Evolutionary conservation across 331 rosid genomes (phyloP).

Genomic region (Erythrophleum ivorense): DNA sequence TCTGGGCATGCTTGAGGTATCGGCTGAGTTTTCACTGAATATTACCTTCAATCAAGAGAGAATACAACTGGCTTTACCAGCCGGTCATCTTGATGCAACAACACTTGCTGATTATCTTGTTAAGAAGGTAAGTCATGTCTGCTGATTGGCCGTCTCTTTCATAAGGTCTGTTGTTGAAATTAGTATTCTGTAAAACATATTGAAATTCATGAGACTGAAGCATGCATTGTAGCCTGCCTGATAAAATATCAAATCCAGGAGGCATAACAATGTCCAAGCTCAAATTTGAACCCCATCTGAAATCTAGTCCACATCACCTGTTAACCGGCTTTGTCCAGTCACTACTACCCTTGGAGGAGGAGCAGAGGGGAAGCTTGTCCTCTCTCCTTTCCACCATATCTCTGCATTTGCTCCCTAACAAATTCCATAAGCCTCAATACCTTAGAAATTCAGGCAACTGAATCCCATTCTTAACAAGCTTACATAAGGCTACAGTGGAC

Average conservation of each 20-base stretch:
- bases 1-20: slow-evolving; percentile 96
- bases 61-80: slow-evolving; percentile 84
- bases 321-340: background rate
- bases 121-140: slow-evolving; percentile 65
- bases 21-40: slow-evolving; percentile 88
- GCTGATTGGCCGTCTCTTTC: slow-evolving; percentile 18
- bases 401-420: background rate
- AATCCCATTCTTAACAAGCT: background rate
- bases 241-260: slow-evolving; percentile 12
- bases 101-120: slow-evolving; percentile 98
- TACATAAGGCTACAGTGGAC: slow-evolving; percentile 1
- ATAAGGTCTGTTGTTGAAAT: background rate
- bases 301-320: background rate
- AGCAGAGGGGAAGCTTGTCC: background rate
- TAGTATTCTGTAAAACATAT: slow-evolving; percentile 24
- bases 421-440: background rate
- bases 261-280: slow-evolving; percentile 20
- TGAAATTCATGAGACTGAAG: slow-evolving; percentile 30
- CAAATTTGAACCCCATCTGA: slow-evolving; percentile 26
- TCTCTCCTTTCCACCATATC: background rate
- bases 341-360: background rate
- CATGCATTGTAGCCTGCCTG: slow-evolving; percentile 7
- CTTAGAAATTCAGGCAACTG: background rate
- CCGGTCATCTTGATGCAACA: slow-evolving; percentile 98
- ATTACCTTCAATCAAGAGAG: slow-evolving; percentile 78